Conservation (phyloP, 345 rosid genomes). For the Eucalyptus polyanthemos region DNA sequence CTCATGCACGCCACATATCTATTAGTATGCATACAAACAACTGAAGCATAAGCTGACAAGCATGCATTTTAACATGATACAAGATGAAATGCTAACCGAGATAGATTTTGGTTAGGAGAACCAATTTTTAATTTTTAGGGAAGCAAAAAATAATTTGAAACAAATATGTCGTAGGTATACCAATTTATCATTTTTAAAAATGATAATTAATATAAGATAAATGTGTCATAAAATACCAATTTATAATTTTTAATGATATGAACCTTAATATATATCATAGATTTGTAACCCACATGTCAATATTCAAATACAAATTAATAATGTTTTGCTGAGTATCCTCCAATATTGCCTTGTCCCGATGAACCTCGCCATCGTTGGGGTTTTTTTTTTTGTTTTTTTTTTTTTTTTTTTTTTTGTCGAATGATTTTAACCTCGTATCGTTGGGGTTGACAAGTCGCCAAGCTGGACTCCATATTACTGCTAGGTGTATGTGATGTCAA, state of each 20-base stretch:
- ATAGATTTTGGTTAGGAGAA: neutral
- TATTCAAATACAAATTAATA: neutral
- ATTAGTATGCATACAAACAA: neutral
- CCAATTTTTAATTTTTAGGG: neutral
- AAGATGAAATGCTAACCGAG: accelerated
- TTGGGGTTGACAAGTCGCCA: neutral
- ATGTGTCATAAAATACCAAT: neutral
- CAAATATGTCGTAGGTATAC: neutral
- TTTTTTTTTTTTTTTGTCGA: neutral
- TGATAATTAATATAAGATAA: neutral
- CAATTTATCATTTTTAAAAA: neutral
- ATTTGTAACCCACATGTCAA: neutral
- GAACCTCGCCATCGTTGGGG: neutral
- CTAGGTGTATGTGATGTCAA: neutral
- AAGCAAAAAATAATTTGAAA: neutral
- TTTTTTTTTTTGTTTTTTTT: accelerated
- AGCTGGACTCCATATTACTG: neutral
- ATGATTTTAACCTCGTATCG: neutral
- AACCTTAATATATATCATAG: neutral
- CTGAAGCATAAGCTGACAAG: accelerated
- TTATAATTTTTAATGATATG: neutral
- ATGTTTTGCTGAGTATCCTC: neutral
- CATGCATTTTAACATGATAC: neutral
- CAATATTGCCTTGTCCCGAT: neutral
- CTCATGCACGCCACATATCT: neutral